Evolutionary conservation across 1,284 basidiomycete genomes (phyloP), one percentile per base, ranked within the genome.

Genomic region (Ceratobasidium sp.): DNA sequence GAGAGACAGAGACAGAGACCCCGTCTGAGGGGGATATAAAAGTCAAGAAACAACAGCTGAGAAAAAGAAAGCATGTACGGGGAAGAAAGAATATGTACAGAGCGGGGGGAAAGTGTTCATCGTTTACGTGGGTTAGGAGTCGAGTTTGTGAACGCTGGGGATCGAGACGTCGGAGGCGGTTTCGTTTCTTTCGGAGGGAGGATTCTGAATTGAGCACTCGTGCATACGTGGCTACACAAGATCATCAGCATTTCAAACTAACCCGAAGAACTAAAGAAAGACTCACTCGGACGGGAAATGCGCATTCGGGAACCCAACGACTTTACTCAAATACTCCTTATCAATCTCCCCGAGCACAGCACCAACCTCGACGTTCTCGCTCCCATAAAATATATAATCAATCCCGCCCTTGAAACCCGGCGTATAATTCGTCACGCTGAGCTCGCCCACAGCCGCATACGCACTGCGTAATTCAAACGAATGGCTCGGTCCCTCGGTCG

Each of bases 211-310:
- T 92, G 90, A 80, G 88, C 85, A 78, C 88, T 86, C 76, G 94
- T 87, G 78, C 87, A 89, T 77, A 93, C 83, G 80, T 93, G 91
- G 81, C 91, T 94, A 75, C 51, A 80, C 79, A 78, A 75, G 42
- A 77, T 23, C 80, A 76, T 79, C 20, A 77, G 77, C 75, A 61
- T 47, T 76, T 76, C 56, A 60, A 47, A 76, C 49, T 7, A 49
- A 73, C 78, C 69, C 68, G 68, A 58, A 76, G 68, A 69, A 76
- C 77, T 8, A 39, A 63, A 76, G 54, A 53, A 13, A 31, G 31
- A 92, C 94, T 83, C 84, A 97, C 95, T 97, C 95, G 79, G 94
- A 96, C 49, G 97, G 96, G 88, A 97, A 98, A 83, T 98, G 95
- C 7, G 92, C 91, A 83, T 98, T 98, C 53, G 97, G 97, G 88